Percentiles rank a stretch among this genome's conserved stretches.
These are phyloP conservation scores for Aschersonia sp. DNA, from an alignment of 2,329 filamentous ascomycete genomes.

Conservation along the genomic window DNA sequence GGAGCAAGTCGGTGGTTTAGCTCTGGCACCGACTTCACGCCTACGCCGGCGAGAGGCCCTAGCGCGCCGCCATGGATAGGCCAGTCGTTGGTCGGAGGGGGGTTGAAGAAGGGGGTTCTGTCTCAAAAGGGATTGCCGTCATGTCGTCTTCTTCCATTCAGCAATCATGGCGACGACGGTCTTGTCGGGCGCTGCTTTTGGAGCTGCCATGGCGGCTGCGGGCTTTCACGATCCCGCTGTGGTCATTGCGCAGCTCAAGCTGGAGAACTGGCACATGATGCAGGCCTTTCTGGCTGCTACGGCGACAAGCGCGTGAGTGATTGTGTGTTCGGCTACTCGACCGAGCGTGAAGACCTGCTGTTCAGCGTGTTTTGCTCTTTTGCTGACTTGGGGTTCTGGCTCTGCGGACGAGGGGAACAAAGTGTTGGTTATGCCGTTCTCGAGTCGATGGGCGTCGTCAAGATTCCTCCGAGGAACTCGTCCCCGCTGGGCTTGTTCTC, in stretches of 20 bases:
- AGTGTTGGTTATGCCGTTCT: constrained; percentile 31
- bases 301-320: constrained; percentile 43
- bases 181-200: constrained; percentile 43
- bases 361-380: not conserved
- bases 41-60: no score
- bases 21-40: no score
- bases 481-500: constrained; percentile 38
- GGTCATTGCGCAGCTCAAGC: constrained; percentile 45
- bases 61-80: no score
- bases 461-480: constrained; percentile 31
- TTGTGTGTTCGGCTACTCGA: not conserved
- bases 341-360: not conserved
- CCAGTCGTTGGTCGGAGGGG: no score
- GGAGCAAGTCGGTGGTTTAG: no score
- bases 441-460: constrained; percentile 26
- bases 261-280: constrained; percentile 51
- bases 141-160: not conserved
- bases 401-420: not conserved
- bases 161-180: not conserved
- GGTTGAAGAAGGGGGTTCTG: not conserved
- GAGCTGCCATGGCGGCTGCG: constrained; percentile 43
- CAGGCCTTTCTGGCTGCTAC: constrained; percentile 49
- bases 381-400: not conserved
- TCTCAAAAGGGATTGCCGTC: not conserved
- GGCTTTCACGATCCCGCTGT: constrained; percentile 46